Evolutionary conservation across 2,329 filamentous ascomycete species (phyloP).

Genomic region (Arachnomyces sp.): DNA sequence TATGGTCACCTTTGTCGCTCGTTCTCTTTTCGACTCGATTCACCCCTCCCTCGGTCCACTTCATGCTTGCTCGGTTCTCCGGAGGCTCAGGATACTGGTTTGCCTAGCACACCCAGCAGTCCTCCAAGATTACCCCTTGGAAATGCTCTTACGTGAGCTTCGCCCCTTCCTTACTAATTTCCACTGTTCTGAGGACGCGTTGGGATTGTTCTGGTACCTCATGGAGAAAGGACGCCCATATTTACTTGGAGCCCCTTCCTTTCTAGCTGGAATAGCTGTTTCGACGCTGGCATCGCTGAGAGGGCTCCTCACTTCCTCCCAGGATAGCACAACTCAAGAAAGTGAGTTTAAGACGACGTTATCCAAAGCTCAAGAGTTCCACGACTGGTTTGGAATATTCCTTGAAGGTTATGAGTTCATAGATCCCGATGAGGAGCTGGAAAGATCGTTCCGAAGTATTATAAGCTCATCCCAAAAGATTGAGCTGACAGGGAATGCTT

Average conservation of each 20-base stretch:
- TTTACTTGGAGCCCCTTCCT: conserved; percentile 60
- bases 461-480: conserved; percentile 62
- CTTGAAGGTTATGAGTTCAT: conserved; percentile 56
- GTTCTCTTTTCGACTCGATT: conserved; percentile 72
- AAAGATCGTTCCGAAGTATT: conserved; percentile 58
- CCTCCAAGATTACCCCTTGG: conserved; percentile 71
- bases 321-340: conserved; percentile 76
- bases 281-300: conserved; percentile 72
- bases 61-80: conserved; percentile 76
- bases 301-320: conserved; percentile 64
- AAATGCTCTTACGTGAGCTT: conserved; percentile 81
- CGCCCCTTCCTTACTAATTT: conserved; percentile 71
- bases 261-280: conserved; percentile 71
- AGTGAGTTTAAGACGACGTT: conserved; percentile 72
- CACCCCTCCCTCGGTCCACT: conserved; percentile 77
- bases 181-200: conserved; percentile 82
- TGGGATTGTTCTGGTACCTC: conserved; percentile 81
- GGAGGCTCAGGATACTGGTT: conserved; percentile 76
- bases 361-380: conserved; percentile 66
- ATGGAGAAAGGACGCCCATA: conserved; percentile 60
- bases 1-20: conserved; percentile 64
- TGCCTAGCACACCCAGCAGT: conserved; percentile 67
- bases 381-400: conserved; percentile 68
- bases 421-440: conserved; percentile 41
- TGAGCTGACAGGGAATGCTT: conserved; percentile 60